Percentiles rank a stretch among this genome's conserved stretches.
Conservation (phyloP, 2,329 filamentous ascomycete genomes). For the Colletotrichum abscissum region DNA sequence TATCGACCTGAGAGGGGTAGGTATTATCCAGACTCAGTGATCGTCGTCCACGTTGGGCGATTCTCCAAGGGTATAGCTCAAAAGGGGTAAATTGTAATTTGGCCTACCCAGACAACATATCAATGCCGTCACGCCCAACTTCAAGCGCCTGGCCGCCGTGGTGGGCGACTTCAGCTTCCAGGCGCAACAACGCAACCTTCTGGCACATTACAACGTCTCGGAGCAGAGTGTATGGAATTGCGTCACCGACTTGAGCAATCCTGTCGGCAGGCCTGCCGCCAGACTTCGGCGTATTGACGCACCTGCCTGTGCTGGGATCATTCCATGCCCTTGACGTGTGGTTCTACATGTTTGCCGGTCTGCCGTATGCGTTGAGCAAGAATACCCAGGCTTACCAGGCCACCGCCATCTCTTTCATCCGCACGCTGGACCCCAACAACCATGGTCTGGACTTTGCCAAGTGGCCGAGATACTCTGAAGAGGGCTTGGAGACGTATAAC, state of each 20-base stretch:
- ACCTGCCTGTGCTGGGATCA: constrained; percentile 10
- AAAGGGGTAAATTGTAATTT: neutral
- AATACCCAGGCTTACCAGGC: constrained; percentile 22
- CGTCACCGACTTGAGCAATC: constrained; percentile 10
- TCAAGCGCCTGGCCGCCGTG: constrained; percentile 72
- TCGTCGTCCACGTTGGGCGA: neutral
- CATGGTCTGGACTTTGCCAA: constrained; percentile 1
- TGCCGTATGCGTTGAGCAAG: constrained; percentile 12
- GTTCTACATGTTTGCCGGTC: constrained; percentile 20
- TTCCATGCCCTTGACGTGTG: constrained; percentile 15
- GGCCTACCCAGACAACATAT: constrained; percentile 36
- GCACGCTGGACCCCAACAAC: constrained; percentile 16
- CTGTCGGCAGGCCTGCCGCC: constrained; percentile 8
- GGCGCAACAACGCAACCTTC: constrained; percentile 52
- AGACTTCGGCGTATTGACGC: neutral
- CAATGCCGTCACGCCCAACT: constrained; percentile 73
- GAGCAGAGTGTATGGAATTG: constrained; percentile 16
- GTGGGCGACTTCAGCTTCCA: constrained; percentile 71
- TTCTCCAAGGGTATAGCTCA: neutral
- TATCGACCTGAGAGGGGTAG: neutral
- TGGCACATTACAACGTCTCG: constrained; percentile 43
- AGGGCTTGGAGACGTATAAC: constrained; percentile 8
- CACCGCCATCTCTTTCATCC: constrained; percentile 15
- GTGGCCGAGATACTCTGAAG: constrained; percentile 4
- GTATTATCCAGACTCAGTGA: neutral